Base-by-base conservation (phyloP, 2,329 filamentous ascomycete species). In the Aureobasidium zeae region DNA sequence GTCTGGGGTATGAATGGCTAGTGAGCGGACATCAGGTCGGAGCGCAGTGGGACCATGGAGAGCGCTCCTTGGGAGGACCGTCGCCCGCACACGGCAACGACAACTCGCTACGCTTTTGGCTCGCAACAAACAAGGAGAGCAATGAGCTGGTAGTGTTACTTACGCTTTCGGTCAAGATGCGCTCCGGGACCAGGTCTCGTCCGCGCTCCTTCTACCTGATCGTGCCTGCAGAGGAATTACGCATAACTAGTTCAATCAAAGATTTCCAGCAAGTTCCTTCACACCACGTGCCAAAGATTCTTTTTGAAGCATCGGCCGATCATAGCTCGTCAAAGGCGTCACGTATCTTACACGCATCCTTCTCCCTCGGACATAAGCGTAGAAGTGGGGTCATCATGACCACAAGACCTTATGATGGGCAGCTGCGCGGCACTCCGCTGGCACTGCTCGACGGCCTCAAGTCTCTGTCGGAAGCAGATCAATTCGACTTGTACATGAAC, bases 401-500 rank as follows among this genome's bases (percentile, higher is more conserved):
- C 6, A 22, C 24, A 5, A 30, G 29, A 1, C 31, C 32, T 15
- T 44, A 28, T n/a, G 17, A 32, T 10, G 16, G 31, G 10, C 11
- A 15, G 10, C 6, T 35, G 13, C 22, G 31, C 6, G 22, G 30
- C 17, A 34, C 30, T 8, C 31, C 41, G 7, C 24, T 44, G n/a
- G 26, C 41, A 1, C 31, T 44, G 9, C 30, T 44, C 4, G 30
- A 35, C 13, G 32, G 25, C 6, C 32, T 44, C 9, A 44, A 44
- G 12, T 34, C 41, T 6, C 24, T 44, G 5, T 44, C 41, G 11
- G 31, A 44, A 29, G 31, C 32, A 11, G 16, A 16, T 13, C 16
- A 35, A 9, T 35, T 44, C 16, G 41, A 44, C 22, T n/a, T 44
- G 16, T 44, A 34, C 16, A 4, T 35, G 1, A 44, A 44, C 8